Evolutionary conservation across 495 filamentous ascomycete species (phyloP), one percentile per base, ranked within the genome.

Genomic region (Hyphodiscus hymeniophilus): DNA sequence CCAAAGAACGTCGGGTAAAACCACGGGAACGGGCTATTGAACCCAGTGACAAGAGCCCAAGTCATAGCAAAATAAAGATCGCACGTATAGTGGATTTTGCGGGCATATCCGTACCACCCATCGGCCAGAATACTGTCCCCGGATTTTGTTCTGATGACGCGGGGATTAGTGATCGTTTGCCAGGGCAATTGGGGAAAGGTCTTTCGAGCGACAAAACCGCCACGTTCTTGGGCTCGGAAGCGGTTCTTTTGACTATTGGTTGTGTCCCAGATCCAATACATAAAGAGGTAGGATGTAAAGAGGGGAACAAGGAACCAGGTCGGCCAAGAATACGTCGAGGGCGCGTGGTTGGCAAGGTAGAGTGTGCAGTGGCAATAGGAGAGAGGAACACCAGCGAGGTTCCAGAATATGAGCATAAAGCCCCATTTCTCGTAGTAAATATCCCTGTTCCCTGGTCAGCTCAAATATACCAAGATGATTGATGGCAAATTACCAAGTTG

Each of bases 351-450:
- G 48, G 88, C 90, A 54, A 98, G 79, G 70, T 90, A 98, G 59
- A 98, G 73, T 30, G 85, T 89, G 75, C 86, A 94, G 73, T 98
- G 91, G 74, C 92, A 97, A 76, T 98, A 98, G 50, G 80, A 89
- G 36, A 97, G 72, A 12, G 92, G 92, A 15, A 98, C 92, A 53
- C 92, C 92, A 46, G 89, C 89, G 62, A 98, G 71, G 68, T 98
- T 98, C 92, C 92, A 98, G 79, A 98, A 98, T 66, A 95, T 95
- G 45, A 98, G 76, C 91, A 98, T 95, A 72, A 97, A 98, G 57
- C 92, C 92, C 87, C 89, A 95, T 74, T 98, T 98, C 74, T 98
- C 92, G 62, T 91, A 90, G 74, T 94, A 95, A 87, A 98, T 96
- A 65, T 98, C 92, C 65, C 51, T 54, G 32, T 6, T 34, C 2